Evolutionary conservation across 1,284 basidiomycete genomes (phyloP).

Genomic region (Trichosporon ovoides): DNA sequence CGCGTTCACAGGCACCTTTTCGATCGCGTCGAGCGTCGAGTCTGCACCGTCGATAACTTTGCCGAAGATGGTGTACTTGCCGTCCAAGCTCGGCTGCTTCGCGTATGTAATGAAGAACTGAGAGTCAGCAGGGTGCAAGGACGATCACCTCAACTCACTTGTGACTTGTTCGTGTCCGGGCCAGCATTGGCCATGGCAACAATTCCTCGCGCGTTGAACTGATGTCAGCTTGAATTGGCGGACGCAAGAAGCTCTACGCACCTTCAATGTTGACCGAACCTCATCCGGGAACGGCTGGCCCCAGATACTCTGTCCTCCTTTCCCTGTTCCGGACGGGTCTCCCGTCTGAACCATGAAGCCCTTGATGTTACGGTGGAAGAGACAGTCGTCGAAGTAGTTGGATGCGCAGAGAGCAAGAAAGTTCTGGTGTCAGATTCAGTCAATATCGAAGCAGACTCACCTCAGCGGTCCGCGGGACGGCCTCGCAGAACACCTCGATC

Average conservation of each 20-base stretch:
- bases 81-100: slow-evolving; percentile 85
- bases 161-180: slow-evolving; percentile 84
- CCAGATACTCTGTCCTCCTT: slow-evolving; percentile 53
- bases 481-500: slow-evolving; percentile 96
- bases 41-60: slow-evolving; percentile 90
- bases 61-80: slow-evolving; percentile 93
- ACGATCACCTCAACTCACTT: slow-evolving; percentile 43
- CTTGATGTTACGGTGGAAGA: slow-evolving; percentile 89
- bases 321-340: slow-evolving; percentile 63
- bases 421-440: slow-evolving; percentile 57
- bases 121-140: background rate
- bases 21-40: slow-evolving; percentile 81
- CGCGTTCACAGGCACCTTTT: slow-evolving; percentile 78
- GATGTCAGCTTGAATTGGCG: slow-evolving; percentile 11
- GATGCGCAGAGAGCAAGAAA: slow-evolving; percentile 90
- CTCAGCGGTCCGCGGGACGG: slow-evolving; percentile 88
- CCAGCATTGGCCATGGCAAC: slow-evolving; percentile 98
- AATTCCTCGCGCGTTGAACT: slow-evolving; percentile 90
- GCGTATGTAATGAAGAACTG: slow-evolving; percentile 89
- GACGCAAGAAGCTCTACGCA: slow-evolving; percentile 39
- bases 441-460: slow-evolving; percentile 48
- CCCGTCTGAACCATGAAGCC: slow-evolving; percentile 95
- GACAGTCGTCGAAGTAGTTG: slow-evolving; percentile 74
- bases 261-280: slow-evolving; percentile 84
- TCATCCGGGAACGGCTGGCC: slow-evolving; percentile 84